phyloP scores from a whole-genome alignment of 768 basidiomycete genomes.

The Tricholoma matsutake region DNA sequence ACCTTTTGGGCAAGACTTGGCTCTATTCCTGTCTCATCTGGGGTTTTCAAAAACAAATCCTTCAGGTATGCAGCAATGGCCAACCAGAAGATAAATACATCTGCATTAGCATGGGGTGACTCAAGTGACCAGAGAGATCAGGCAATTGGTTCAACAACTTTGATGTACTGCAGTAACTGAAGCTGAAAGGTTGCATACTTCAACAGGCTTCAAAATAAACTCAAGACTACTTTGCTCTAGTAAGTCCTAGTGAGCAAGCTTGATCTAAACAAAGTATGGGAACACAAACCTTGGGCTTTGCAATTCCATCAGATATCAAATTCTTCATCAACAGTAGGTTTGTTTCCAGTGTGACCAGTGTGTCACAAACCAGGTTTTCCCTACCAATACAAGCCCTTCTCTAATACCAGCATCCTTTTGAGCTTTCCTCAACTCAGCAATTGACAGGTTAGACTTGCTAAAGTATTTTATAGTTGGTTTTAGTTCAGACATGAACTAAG shows the following conservation, averaged over 20 bases:
- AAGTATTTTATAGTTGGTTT: not conserved
- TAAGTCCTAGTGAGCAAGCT: not conserved
- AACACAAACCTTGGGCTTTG: not conserved
- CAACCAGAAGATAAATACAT: too few relatives aligned
- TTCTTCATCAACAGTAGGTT: conserved; percentile 2
- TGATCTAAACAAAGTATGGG: not conserved
- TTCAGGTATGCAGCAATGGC: too few relatives aligned
- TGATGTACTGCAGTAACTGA: too few relatives aligned
- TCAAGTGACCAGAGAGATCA: too few relatives aligned
- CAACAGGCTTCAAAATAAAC: too few relatives aligned
- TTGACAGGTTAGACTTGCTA: not conserved
- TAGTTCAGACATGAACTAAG: not conserved
- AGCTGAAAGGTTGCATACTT: not conserved
- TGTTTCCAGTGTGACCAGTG: conserved; percentile 7
- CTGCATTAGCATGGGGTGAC: too few relatives aligned
- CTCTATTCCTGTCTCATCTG: too few relatives aligned
- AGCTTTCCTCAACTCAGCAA: conserved; percentile 11
- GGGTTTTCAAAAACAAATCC: too few relatives aligned
- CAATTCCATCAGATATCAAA: not conserved
- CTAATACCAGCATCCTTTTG: conserved; percentile 8
- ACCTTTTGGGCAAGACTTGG: too few relatives aligned
- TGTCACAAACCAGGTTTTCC: conserved; percentile 24
- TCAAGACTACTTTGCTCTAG: not conserved
- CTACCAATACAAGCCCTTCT: conserved; percentile 19
- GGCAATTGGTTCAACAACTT: too few relatives aligned